phyloP scores from a whole-genome alignment of 2,329 filamentous ascomycete species.

The Pseudocercospora fuligena region DNA sequence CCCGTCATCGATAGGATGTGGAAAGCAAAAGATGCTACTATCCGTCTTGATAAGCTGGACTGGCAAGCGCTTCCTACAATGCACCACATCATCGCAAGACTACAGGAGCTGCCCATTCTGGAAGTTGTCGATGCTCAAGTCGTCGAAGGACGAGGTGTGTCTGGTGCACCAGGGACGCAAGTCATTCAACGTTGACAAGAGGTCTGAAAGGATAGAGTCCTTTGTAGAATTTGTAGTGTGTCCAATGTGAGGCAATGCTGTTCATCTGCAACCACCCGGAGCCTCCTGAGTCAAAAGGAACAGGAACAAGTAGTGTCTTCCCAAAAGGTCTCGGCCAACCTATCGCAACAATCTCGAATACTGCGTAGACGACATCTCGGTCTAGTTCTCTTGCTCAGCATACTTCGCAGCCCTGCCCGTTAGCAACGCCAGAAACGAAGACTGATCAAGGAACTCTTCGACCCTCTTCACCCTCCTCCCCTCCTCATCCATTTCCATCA shows the following conservation, averaged over 20 bases:
- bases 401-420: constrained; percentile 3
- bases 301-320: background rate
- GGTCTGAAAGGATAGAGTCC: background rate
- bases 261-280: background rate
- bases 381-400: background rate
- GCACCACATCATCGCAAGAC: too few relatives aligned
- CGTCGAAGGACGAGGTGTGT: too few relatives aligned
- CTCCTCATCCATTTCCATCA: constrained; percentile 12
- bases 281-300: background rate
- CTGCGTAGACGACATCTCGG: background rate
- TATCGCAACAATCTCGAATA: background rate
- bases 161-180: too few relatives aligned
- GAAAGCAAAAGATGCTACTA: too few relatives aligned
- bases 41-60: too few relatives aligned
- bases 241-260: background rate
- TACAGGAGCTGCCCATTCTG: too few relatives aligned
- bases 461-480: constrained; percentile 10
- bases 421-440: background rate
- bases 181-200: background rate
- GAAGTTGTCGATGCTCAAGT: too few relatives aligned
- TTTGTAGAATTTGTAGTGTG: background rate
- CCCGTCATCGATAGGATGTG: too few relatives aligned
- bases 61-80: too few relatives aligned
- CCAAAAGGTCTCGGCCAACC: background rate
- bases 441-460: constrained; percentile 5